Evolutionary conservation across 2,329 filamentous ascomycete genomes (phyloP).

Genomic region (Botrytis tulipae): DNA sequence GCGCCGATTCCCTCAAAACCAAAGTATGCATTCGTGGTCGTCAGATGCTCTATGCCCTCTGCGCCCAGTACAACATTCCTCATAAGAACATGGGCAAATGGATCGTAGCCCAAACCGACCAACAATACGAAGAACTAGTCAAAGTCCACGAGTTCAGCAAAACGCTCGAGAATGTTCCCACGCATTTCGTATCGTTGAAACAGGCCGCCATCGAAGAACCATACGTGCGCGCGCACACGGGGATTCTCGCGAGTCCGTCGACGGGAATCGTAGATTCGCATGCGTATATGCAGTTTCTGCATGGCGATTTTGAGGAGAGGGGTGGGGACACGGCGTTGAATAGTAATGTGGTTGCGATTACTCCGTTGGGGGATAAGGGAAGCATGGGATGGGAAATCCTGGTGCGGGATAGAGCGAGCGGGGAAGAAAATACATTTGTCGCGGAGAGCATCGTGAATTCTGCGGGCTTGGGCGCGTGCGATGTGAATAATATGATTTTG

Average conservation of each 20-base stretch:
- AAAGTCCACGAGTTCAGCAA: constrained; percentile 48
- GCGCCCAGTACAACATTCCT: constrained; percentile 62
- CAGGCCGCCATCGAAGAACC: constrained; percentile 70
- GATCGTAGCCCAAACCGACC: constrained; percentile 82
- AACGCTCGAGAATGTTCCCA: constrained; percentile 58
- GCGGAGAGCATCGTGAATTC: constrained; percentile 79
- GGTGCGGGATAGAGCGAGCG: constrained; percentile 48
- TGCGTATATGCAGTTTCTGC: constrained; percentile 75
- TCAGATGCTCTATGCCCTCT: constrained; percentile 75
- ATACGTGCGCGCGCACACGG: constrained; percentile 66
- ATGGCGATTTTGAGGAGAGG: constrained; percentile 71
- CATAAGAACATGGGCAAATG: constrained; percentile 83
- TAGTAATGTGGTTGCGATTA: constrained; percentile 61
- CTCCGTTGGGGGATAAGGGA: constrained; percentile 43
- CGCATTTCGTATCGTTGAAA: constrained; percentile 61
- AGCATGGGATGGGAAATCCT: constrained; percentile 67
- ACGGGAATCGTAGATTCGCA: constrained; percentile 94
- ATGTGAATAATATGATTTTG: constrained; percentile 79
- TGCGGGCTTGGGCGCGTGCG: constrained; percentile 75
- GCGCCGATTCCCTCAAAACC: constrained; percentile 72
- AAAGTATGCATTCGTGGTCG: constrained; percentile 76
- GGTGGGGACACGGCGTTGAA: constrained; percentile 74
- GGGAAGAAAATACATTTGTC: constrained; percentile 59
- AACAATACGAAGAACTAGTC: constrained; percentile 54
- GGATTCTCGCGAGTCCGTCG: constrained; percentile 77